Evolutionary conservation across 2,329 filamentous ascomycete genomes (phyloP), one percentile per base, ranked within the genome.

Genomic region (Aureobasidium melanogenum): DNA sequence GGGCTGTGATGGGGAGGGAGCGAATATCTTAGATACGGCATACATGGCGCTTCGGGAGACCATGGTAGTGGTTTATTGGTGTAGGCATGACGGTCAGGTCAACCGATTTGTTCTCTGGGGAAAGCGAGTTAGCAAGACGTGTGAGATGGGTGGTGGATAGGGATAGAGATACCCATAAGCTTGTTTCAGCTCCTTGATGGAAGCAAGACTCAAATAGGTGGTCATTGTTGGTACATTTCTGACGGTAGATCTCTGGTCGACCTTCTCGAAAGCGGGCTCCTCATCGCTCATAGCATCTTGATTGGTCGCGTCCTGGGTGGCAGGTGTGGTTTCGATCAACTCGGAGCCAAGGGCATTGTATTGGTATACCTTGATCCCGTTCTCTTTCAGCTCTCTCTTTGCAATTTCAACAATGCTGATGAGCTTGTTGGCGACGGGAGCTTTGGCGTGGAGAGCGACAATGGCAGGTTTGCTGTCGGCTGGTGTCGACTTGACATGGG

Each of bases 341-440:
- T 69, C 66, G 19, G 65, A 66, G 10, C 55, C 64, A 64, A 66
- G 61, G 2, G 69, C 67, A 39, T 60, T 71, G 61, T 75, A 75
- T 59, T 74, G 71, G 65, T 60, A 83, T 67, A 63, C 79, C 68
- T 54, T 77, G 78, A 64, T 79, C 74, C 26, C 80, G 68, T 65
- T 39, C 17, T 72, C 73, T 46, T 69, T 65, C 17, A 73, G 69
- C 17, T 75, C 61, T 69, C 73, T 69, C 63, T 75, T 74, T n/a
- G 68, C 69, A 41, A 88, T 84, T 72, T 91, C 88, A 47, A 80
- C 79, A 48, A 90, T 80, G 4, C 82, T 86, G 66, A 89, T 82
- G 67, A 89, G 76, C 72, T 91, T 91, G 72, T 78, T 79, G 1
- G 82, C 79, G 3, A 68, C 70, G 15, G 66, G 65, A 3, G 72